phyloP scores from a whole-genome alignment of 2,329 filamentous ascomycete species.

The Botrytis hyacinthi region DNA sequence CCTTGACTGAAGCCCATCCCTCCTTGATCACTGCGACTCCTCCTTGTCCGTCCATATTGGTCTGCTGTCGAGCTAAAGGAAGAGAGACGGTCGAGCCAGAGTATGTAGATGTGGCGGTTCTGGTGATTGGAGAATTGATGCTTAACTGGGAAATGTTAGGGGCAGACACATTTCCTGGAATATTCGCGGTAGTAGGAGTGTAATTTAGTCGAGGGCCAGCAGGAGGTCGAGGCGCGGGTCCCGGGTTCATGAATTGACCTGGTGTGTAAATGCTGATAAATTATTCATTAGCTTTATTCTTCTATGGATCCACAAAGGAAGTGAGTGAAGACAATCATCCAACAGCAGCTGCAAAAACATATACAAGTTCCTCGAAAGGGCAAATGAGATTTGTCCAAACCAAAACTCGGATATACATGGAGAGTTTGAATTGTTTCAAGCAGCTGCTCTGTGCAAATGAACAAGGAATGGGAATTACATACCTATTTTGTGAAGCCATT shows the following conservation, averaged over 20 bases:
- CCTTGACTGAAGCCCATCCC: slow-evolving; percentile 82
- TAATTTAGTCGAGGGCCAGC: slow-evolving; percentile 77
- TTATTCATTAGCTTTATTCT: slow-evolving; percentile 16
- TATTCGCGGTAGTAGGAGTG: slow-evolving; percentile 68
- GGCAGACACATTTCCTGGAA: slow-evolving; percentile 75
- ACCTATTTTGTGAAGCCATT: slow-evolving; percentile 40
- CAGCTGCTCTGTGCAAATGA: slow-evolving; percentile 28
- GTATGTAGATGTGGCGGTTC: slow-evolving; percentile 63
- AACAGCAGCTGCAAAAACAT: background rate
- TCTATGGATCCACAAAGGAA: slow-evolving; percentile 15
- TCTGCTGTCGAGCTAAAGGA: slow-evolving; percentile 60
- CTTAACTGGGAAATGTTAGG: slow-evolving; percentile 62
- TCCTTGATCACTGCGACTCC: slow-evolving; percentile 76
- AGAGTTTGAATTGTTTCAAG: slow-evolving; percentile 8
- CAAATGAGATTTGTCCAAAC: background rate
- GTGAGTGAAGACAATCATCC: slow-evolving; percentile 15
- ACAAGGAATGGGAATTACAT: slow-evolving; percentile 24
- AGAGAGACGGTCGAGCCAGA: slow-evolving; percentile 71
- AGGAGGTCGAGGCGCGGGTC: slow-evolving; percentile 88
- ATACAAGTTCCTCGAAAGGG: background rate
- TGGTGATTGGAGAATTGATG: slow-evolving; percentile 61
- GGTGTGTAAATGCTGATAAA: slow-evolving; percentile 53
- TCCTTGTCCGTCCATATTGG: slow-evolving; percentile 58
- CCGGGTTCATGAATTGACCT: slow-evolving; percentile 90
- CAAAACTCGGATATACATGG: background rate